Conservation (phyloP, 139 green algal genomes). For the Asterochloris sp. region DNA sequence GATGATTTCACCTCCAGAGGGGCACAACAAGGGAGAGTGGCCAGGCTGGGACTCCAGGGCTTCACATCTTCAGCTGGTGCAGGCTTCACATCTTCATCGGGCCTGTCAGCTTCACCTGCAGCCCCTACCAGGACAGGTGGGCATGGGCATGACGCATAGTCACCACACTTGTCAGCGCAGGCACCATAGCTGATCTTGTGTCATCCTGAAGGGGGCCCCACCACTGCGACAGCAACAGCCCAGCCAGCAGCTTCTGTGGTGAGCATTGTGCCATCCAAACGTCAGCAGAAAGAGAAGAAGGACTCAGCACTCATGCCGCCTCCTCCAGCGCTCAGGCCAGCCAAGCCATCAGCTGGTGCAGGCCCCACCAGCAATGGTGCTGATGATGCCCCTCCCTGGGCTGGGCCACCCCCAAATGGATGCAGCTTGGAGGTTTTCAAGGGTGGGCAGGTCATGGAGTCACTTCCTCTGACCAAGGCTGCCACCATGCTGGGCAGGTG, state of each 20-base stretch:
- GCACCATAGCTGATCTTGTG: neutral
- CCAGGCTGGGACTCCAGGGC: constrained; percentile 17
- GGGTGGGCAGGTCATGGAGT: constrained; percentile 14
- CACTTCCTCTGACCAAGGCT: constrained; percentile 12
- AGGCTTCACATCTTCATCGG: neutral
- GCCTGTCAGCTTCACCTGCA: neutral
- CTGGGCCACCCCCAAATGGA: neutral
- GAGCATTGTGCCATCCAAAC: constrained; percentile 7
- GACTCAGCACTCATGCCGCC: constrained; percentile 4
- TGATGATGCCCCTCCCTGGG: constrained; percentile 16
- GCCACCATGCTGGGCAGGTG: constrained; percentile 40
- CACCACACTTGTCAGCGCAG: neutral
- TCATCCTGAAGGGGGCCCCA: neutral
- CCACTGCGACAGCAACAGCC: neutral
- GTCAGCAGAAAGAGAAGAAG: constrained; percentile 15
- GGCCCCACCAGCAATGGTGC: neutral
- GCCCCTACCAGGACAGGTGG: neutral
- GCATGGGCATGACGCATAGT: neutral
- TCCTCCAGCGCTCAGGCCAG: neutral
- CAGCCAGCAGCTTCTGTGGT: neutral
- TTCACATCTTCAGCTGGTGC: constrained; percentile 9
- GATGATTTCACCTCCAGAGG: neutral
- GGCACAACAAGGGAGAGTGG: constrained; percentile 3
- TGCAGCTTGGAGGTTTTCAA: constrained; percentile 21
- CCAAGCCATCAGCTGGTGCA: neutral